Evolutionary conservation across 805 yeast species (phyloP), one percentile per base, ranked within the genome.

Genomic region (Brettanomyces naardenensis): DNA sequence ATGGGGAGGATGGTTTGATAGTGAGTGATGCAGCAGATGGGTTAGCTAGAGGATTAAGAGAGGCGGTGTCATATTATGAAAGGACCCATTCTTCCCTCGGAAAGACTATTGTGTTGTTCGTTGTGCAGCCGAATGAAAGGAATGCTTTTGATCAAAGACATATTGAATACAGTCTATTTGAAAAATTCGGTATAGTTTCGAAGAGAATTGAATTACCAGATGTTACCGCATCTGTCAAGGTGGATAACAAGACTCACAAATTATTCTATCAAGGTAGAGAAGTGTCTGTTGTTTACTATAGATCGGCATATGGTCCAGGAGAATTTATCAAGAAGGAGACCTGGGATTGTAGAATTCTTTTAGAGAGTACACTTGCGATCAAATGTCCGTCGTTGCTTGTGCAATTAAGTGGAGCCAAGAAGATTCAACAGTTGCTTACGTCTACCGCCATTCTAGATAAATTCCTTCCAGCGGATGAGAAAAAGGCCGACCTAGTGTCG

Each of bases 321-420:
- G 98, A 92, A 57, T 92, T 81, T 60, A 69, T 71, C 2, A 47
- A 66, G 27, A 79, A 75, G 18, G 59, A 56, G 19, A 76, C 85
- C 26, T 92, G 98, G 98, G 71, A 70, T 11, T 80, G 84, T 9
- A 72, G 99, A 52, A 64, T 75, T 19, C 52, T 64, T 18, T 65
- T 92, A 38, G 99, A 92, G 55, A 67, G 73, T 6, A 72, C 89
- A 9, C 57, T 66, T 36, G 95, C 97, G 1, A 80, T 92, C 43
- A 89, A 92, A 58, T 90, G 95, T 44, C 99, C 99, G 2, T 79
- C 92, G 4, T 64, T 90, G 22, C 63, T 86, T 42, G 86, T 95
- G 2, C 99, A 92, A 60, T 66, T 92, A 41, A 75, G 95, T 18
- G 99, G 99, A 1, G 78, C 95, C 15, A 92, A 92, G 54, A 92